Evolutionary conservation across 352 stramenopile genomes (phyloP).

Genomic region (Globisporangium solare): DNA sequence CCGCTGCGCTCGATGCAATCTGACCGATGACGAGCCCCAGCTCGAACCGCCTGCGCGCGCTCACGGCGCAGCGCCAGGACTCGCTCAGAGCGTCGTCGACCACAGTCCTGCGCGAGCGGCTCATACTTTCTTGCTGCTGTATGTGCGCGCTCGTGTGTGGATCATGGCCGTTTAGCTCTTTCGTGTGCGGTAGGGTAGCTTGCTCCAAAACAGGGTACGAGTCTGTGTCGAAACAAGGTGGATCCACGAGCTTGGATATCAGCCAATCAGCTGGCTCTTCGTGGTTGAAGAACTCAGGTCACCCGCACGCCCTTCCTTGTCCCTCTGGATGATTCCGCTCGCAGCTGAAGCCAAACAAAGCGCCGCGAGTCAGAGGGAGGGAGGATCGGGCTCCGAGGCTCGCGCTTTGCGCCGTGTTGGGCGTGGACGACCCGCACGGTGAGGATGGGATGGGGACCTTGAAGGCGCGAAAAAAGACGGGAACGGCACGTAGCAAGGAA

Average conservation of each 20-base stretch:
- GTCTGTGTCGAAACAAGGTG: not conserved
- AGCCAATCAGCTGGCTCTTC: not conserved
- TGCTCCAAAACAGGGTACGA: not conserved
- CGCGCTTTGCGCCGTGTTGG: not conserved
- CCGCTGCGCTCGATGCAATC: slow-evolving; percentile 22
- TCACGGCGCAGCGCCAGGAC: slow-evolving; percentile 20
- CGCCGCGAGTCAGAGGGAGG: not conserved
- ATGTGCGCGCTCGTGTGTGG: not conserved
- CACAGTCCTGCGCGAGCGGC: slow-evolving; percentile 31
- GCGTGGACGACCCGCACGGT: not conserved
- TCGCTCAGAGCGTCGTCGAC: slow-evolving; percentile 23
- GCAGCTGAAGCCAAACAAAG: not conserved
- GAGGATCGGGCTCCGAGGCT: not conserved
- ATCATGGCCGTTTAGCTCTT: not conserved
- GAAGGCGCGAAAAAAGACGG: not conserved
- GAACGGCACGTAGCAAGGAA: not conserved
- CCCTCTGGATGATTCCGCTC: too few species aligned
- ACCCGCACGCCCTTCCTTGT: too few species aligned
- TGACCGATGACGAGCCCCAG: slow-evolving; percentile 63
- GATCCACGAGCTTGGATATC: not conserved
- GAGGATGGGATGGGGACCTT: not conserved
- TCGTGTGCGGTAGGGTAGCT: not conserved
- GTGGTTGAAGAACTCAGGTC: too few species aligned
- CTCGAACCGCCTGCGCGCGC: slow-evolving; percentile 31
- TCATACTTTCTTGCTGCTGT: not conserved